A percentile compares a stretch with the other conserved stretches of the same genome.
These are phyloP conservation scores for Boletus insuetus DNA, from an alignment of 768 basidiomycete species.

Conservation along the genomic window DNA sequence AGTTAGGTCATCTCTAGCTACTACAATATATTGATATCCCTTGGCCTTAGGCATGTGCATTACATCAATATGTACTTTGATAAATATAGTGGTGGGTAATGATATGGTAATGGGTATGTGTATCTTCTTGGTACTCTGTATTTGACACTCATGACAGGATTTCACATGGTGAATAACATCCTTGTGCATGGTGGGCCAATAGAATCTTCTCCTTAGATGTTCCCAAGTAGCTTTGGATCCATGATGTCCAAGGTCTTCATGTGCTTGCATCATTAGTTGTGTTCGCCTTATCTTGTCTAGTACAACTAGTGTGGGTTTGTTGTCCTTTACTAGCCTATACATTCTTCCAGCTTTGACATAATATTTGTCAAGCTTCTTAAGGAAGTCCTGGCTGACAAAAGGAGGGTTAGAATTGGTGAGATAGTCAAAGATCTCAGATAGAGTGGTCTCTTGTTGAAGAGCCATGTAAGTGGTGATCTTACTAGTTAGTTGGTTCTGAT, in stretches of 20 bases:
- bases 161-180: neutral
- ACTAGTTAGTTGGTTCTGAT: too few species aligned
- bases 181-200: neutral
- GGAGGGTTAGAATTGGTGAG: too few species aligned
- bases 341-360: neutral
- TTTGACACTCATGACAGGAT: neutral
- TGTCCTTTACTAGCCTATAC: neutral
- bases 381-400: neutral
- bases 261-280: too few species aligned
- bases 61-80: neutral
- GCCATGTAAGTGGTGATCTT: too few species aligned
- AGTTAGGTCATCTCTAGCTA: neutral
- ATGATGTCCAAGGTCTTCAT: too few species aligned
- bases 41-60: neutral
- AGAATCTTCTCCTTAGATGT: neutral
- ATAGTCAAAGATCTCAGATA: too few species aligned
- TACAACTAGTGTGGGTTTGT: too few species aligned
- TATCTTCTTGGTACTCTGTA: neutral
- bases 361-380: neutral
- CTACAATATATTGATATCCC: neutral
- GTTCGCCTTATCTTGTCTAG: too few species aligned
- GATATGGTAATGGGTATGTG: neutral
- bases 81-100: neutral
- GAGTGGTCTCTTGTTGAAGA: too few species aligned
- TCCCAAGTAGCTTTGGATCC: too few species aligned